Evolutionary conservation across 108 stramenopile species (phyloP).

Genomic region (Poteriospumella lacustris): DNA sequence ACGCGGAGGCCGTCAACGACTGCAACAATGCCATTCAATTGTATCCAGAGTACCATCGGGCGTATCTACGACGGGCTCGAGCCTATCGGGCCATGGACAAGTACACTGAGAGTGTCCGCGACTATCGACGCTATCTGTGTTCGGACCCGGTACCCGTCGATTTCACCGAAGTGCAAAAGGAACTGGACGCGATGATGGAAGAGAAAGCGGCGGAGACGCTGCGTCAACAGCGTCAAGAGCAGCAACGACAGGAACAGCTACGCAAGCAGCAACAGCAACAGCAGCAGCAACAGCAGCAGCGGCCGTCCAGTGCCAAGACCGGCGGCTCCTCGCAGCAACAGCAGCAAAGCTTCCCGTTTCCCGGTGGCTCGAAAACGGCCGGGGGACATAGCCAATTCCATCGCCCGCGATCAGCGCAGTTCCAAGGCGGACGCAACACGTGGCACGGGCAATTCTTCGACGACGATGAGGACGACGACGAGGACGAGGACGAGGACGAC

Average conservation of each 20-base stretch:
- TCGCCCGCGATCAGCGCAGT: too few relatives aligned
- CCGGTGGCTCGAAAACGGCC: too few relatives aligned
- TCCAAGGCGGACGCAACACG: too few relatives aligned
- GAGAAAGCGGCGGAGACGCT: background rate
- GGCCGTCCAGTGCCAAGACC: too few relatives aligned
- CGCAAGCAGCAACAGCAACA: background rate
- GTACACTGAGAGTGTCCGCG: background rate
- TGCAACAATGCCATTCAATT: slow-evolving; percentile 26
- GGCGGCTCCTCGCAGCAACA: background rate
- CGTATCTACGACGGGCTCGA: slow-evolving; percentile 33
- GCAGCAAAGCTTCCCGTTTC: too few relatives aligned
- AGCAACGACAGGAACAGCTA: background rate
- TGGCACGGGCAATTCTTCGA: too few relatives aligned
- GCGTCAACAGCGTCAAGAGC: background rate
- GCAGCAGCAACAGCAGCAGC: background rate
- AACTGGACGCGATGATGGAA: slow-evolving; percentile 6
- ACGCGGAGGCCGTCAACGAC: slow-evolving; percentile 27
- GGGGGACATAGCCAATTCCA: too few relatives aligned
- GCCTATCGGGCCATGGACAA: slow-evolving; percentile 20
- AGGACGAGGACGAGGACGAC: too few relatives aligned
- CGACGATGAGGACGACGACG: too few relatives aligned
- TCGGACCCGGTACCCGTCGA: slow-evolving; percentile 14
- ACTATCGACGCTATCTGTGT: slow-evolving; percentile 21
- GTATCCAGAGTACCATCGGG: slow-evolving; percentile 26
- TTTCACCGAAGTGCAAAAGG: background rate